phyloP scores from a whole-genome alignment of 1,284 basidiomycete genomes.

The Retiboletus flavoniger region DNA sequence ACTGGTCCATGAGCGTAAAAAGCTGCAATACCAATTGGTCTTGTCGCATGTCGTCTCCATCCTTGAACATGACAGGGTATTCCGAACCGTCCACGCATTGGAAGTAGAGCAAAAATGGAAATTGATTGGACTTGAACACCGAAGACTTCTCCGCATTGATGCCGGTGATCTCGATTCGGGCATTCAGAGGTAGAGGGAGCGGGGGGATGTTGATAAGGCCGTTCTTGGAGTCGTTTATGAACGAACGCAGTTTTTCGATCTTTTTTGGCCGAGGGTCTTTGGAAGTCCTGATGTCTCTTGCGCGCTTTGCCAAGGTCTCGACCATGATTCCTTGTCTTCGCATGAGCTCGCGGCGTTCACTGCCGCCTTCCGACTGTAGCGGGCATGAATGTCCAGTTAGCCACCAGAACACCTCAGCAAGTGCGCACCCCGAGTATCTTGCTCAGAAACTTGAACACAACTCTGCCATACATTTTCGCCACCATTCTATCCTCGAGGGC shows the following conservation, averaged over 20 bases:
- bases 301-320: constrained; percentile 78
- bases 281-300: constrained; percentile 82
- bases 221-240: constrained; percentile 84
- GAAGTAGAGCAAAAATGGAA: constrained; percentile 89
- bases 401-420: not conserved
- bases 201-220: constrained; percentile 73
- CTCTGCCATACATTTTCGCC: constrained; percentile 89
- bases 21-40: constrained; percentile 97
- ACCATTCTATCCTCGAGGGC: constrained; percentile 72
- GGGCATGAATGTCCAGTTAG: constrained; percentile 9
- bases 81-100: constrained; percentile 74
- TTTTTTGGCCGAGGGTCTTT: constrained; percentile 96
- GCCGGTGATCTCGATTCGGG: constrained; percentile 76
- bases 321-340: constrained; percentile 85
- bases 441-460: constrained; percentile 86
- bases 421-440: constrained; percentile 75
- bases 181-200: constrained; percentile 87
- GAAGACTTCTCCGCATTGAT: constrained; percentile 90
- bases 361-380: constrained; percentile 65
- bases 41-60: constrained; percentile 97
- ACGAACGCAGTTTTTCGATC: constrained; percentile 88
- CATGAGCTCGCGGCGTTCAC: constrained; percentile 78
- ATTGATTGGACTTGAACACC: constrained; percentile 97
- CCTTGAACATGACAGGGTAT: constrained; percentile 97
- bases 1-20: constrained; percentile 95